These are phyloP conservation scores for Fusarium graminum DNA, from an alignment of 2,329 filamentous ascomycete genomes.

Conservation along the genomic window DNA sequence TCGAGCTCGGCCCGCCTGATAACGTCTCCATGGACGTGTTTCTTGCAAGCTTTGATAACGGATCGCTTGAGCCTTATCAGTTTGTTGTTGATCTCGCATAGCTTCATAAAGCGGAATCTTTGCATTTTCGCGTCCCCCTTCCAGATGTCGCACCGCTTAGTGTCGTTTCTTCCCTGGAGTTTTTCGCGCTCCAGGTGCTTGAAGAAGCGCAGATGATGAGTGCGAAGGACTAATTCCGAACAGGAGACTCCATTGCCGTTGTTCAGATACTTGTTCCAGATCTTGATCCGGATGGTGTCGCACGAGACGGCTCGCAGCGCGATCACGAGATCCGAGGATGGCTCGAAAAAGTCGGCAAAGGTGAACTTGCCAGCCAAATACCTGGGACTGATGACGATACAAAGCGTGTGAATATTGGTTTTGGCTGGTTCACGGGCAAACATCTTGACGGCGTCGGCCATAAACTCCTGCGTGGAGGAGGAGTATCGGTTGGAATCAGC, in stretches of 20 bases:
- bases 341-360: constrained; percentile 55
- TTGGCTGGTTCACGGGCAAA: constrained; percentile 48
- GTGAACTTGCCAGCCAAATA: constrained; percentile 46
- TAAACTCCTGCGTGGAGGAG: constrained; percentile 44
- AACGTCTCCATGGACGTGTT: constrained; percentile 6
- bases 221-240: constrained; percentile 22
- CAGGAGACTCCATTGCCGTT: not conserved
- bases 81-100: constrained; percentile 1
- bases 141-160: constrained; percentile 23
- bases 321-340: constrained; percentile 46
- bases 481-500: constrained; percentile 58
- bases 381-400: constrained; percentile 56
- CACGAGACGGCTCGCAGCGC: constrained; percentile 53
- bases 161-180: not conserved
- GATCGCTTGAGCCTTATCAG: constrained; percentile 10
- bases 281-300: constrained; percentile 54
- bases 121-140: constrained; percentile 22
- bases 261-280: constrained; percentile 48
- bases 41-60: constrained; percentile 34
- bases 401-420: constrained; percentile 57
- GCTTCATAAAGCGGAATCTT: not conserved
- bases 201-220: constrained; percentile 33
- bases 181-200: constrained; percentile 13
- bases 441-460: constrained; percentile 55
- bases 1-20: not conserved